A percentile compares a stretch with the other conserved stretches of the same genome.
These are phyloP conservation scores for Flueggea neowawraea DNA, from an alignment of 441 rosid species.

Conservation along the genomic window DNA sequence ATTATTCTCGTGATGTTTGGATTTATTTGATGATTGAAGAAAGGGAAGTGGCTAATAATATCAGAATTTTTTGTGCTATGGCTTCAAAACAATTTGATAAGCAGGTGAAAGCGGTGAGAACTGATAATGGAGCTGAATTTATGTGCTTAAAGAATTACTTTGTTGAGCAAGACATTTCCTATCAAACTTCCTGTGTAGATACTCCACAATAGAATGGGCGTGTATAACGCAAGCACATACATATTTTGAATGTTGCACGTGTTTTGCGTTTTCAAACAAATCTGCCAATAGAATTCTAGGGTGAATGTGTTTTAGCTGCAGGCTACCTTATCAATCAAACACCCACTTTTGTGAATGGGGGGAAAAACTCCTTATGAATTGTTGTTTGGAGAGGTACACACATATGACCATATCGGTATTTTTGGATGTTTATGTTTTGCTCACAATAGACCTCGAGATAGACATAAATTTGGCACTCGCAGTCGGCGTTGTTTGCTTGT, in stretches of 20 bases:
- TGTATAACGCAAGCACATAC: neutral
- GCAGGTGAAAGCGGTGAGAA: neutral
- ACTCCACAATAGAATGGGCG: conserved; percentile 5
- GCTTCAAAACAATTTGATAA: too few relatives aligned
- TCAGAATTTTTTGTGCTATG: too few relatives aligned
- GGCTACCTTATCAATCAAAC: neutral
- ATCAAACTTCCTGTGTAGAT: conserved; percentile 2
- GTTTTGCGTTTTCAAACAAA: conserved; percentile 2
- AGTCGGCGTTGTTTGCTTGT: conserved; percentile 1
- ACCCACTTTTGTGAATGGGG: neutral
- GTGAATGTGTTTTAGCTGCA: neutral
- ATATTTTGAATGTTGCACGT: conserved; percentile 4
- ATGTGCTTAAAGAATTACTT: neutral
- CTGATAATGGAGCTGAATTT: neutral
- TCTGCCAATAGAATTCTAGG: neutral
- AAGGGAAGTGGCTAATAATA: too few relatives aligned
- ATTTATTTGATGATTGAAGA: too few relatives aligned
- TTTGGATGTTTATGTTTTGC: conserved; percentile 4
- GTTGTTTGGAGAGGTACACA: neutral
- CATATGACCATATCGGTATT: neutral
- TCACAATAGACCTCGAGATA: neutral
- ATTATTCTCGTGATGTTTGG: too few relatives aligned
- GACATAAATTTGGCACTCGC: too few relatives aligned
- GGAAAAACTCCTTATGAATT: neutral
- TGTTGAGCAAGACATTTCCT: neutral